These are phyloP conservation scores for Xylaria multiplex DNA, from an alignment of 2,329 filamentous ascomycete species.

Conservation along the genomic window DNA sequence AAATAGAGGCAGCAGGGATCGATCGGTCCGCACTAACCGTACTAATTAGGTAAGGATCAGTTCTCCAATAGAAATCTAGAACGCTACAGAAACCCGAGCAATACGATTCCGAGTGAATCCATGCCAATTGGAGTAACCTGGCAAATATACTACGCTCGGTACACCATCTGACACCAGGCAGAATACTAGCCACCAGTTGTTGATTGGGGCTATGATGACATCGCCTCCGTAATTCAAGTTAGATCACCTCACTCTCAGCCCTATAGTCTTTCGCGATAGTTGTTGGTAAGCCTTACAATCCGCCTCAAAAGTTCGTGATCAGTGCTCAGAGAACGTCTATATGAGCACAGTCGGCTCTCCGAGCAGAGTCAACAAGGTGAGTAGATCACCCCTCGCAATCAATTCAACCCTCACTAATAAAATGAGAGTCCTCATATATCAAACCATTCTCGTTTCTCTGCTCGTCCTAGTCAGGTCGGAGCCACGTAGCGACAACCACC, in stretches of 20 bases:
- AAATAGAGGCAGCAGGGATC: conserved; percentile 8
- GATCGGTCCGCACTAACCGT: conserved; percentile 24
- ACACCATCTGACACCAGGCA: background rate
- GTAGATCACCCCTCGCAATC: background rate
- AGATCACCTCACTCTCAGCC: background rate
- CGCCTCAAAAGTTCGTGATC: background rate
- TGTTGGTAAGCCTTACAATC: conserved; percentile 16
- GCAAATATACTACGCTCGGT: conserved; percentile 8
- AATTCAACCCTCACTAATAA: conserved; percentile 18
- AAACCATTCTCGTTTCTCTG: background rate
- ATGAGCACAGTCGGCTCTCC: conserved; percentile 12
- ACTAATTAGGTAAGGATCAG: conserved; percentile 5
- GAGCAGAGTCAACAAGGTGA: conserved; percentile 8
- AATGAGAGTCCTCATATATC: conserved; percentile 26
- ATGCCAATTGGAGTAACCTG: conserved; percentile 9
- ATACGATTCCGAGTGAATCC: conserved; percentile 23
- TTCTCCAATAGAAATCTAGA: conserved; percentile 9
- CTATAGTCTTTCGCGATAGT: too few species aligned
- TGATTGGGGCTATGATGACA: conserved; percentile 13
- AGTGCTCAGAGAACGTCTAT: conserved; percentile 11
- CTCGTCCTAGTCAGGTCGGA: conserved; percentile 13
- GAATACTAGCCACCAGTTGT: conserved; percentile 1
- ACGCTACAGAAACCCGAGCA: conserved; percentile 21
- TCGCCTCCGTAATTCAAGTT: conserved; percentile 2
- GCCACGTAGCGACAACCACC: conserved; percentile 3